phyloP scores from a whole-genome alignment of 805 yeast species.

The Dipodascus albidus region DNA sequence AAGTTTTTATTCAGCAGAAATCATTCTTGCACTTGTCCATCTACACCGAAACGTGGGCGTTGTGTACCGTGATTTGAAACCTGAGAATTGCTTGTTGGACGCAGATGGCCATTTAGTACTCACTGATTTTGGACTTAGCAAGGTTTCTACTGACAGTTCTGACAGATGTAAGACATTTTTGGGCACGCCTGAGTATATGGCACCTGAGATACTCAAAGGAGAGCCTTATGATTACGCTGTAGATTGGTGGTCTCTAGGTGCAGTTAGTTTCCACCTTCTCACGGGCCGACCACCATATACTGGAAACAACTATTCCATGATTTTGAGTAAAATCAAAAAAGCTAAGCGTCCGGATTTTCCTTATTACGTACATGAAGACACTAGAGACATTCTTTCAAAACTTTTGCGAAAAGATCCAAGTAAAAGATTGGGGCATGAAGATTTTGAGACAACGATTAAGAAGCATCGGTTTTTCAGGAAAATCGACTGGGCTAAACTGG shows the following conservation, averaged over 20 bases:
- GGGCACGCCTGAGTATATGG: slow-evolving; percentile 81
- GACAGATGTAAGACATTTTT: slow-evolving; percentile 45
- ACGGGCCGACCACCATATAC: slow-evolving; percentile 86
- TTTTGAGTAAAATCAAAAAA: slow-evolving; percentile 61
- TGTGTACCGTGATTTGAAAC: slow-evolving; percentile 79
- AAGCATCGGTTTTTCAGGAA: slow-evolving; percentile 68
- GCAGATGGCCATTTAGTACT: slow-evolving; percentile 65
- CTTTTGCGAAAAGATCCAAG: slow-evolving; percentile 58
- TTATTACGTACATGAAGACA: slow-evolving; percentile 64
- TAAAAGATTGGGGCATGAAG: slow-evolving; percentile 50
- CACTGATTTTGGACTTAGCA: slow-evolving; percentile 74
- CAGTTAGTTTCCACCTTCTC: slow-evolving; percentile 66
- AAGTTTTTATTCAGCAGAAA: slow-evolving; percentile 70
- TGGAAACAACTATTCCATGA: slow-evolving; percentile 65
- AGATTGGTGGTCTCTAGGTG: slow-evolving; percentile 90
- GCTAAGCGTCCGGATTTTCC: slow-evolving; percentile 59
- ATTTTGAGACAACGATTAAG: slow-evolving; percentile 39
- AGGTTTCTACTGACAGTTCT: slow-evolving; percentile 30
- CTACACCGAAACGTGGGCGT: slow-evolving; percentile 63
- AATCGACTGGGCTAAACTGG: slow-evolving; percentile 55
- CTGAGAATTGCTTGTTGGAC: slow-evolving; percentile 78
- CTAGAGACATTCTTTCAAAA: slow-evolving; percentile 60
- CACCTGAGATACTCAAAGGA: slow-evolving; percentile 79
- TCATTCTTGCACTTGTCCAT: slow-evolving; percentile 65
- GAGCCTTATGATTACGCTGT: slow-evolving; percentile 66